phyloP scores from a whole-genome alignment of 352 stramenopile genomes.

The Phytophthora sp. region DNA sequence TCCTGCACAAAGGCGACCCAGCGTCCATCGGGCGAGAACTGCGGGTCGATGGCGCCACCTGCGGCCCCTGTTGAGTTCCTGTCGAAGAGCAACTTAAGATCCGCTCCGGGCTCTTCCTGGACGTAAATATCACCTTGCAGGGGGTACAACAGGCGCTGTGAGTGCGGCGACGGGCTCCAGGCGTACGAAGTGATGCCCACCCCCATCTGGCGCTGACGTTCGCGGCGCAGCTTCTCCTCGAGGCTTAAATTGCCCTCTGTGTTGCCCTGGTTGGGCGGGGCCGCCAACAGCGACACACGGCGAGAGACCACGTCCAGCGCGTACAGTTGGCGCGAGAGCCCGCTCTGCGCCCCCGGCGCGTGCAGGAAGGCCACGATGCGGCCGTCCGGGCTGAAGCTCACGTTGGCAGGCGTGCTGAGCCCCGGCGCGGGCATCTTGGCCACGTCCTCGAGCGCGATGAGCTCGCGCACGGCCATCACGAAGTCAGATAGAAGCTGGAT shows the following conservation, averaged over 20 bases:
- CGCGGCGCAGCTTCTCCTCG: slow-evolving; percentile 91
- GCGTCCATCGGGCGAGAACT: slow-evolving; percentile 92
- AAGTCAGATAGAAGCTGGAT: background rate
- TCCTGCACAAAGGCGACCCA: slow-evolving; percentile 95
- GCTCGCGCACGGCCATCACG: slow-evolving; percentile 32
- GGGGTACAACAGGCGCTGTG: slow-evolving; percentile 88
- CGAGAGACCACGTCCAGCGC: slow-evolving; percentile 71
- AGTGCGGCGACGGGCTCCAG: slow-evolving; percentile 67
- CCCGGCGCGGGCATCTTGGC: slow-evolving; percentile 87
- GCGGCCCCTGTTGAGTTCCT: slow-evolving; percentile 73
- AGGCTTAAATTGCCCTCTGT: slow-evolving; percentile 88
- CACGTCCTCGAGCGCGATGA: slow-evolving; percentile 88
- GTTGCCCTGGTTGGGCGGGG: slow-evolving; percentile 76
- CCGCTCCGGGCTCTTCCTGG: slow-evolving; percentile 84
- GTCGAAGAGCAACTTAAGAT: slow-evolving; percentile 87
- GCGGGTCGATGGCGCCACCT: slow-evolving; percentile 92
- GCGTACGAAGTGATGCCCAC: slow-evolving; percentile 93
- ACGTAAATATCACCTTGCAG: slow-evolving; percentile 94
- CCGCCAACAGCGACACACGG: slow-evolving; percentile 65
- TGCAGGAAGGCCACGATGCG: slow-evolving; percentile 88
- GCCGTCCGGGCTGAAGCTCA: slow-evolving; percentile 88
- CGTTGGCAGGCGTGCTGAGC: slow-evolving; percentile 75
- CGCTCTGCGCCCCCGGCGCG: slow-evolving; percentile 75
- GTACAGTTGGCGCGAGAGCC: slow-evolving; percentile 87
- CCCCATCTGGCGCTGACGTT: slow-evolving; percentile 90